Percentiles rank a stretch among this genome's conserved stretches.
Conservation (phyloP, 2,329 filamentous ascomycete genomes). For the Hymenoscyphus salicellus region DNA sequence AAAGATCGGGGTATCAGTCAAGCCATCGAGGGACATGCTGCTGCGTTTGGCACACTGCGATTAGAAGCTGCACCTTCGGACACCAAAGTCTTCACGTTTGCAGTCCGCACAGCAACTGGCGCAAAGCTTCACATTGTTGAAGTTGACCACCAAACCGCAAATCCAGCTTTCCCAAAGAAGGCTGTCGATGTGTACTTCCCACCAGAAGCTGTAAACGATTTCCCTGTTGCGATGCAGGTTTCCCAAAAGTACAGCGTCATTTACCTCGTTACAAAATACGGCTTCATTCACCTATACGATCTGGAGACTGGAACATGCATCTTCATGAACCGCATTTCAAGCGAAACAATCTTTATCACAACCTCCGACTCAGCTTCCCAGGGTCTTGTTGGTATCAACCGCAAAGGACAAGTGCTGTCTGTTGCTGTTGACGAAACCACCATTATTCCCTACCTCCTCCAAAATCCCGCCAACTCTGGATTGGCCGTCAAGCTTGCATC, state of each 20-base stretch:
- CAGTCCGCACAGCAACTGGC: slow-evolving; percentile 81
- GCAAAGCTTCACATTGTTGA: slow-evolving; percentile 98
- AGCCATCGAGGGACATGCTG: slow-evolving; percentile 94
- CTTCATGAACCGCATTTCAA: slow-evolving; percentile 99
- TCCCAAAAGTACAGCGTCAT: slow-evolving; percentile 95
- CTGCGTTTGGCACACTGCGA: slow-evolving; percentile 84
- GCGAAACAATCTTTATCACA: slow-evolving; percentile 97
- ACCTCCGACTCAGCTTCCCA: slow-evolving; percentile 77
- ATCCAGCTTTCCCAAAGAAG: slow-evolving; percentile 90
- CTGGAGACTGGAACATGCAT: slow-evolving; percentile 92
- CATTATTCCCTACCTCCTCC: slow-evolving; percentile 89
- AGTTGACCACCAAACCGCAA: slow-evolving; percentile 87
- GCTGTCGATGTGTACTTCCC: slow-evolving; percentile 98
- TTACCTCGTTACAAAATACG: slow-evolving; percentile 97
- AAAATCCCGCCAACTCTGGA: slow-evolving; percentile 90
- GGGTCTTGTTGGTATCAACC: slow-evolving; percentile 92
- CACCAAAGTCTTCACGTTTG: slow-evolving; percentile 95
- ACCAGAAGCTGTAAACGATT: slow-evolving; percentile 90
- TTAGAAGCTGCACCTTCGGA: slow-evolving; percentile 86
- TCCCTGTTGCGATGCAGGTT: slow-evolving; percentile 96
- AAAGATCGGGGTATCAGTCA: slow-evolving; percentile 95
- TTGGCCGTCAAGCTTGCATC: slow-evolving; percentile 96
- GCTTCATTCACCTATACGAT: slow-evolving; percentile 98
- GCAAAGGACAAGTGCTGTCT: slow-evolving; percentile 93
- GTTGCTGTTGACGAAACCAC: slow-evolving; percentile 90